A percentile compares a stretch with the other conserved stretches of the same genome.
These are phyloP conservation scores for Syzygium malaccense DNA, from an alignment of 441 rosid genomes.

Conservation along the genomic window DNA sequence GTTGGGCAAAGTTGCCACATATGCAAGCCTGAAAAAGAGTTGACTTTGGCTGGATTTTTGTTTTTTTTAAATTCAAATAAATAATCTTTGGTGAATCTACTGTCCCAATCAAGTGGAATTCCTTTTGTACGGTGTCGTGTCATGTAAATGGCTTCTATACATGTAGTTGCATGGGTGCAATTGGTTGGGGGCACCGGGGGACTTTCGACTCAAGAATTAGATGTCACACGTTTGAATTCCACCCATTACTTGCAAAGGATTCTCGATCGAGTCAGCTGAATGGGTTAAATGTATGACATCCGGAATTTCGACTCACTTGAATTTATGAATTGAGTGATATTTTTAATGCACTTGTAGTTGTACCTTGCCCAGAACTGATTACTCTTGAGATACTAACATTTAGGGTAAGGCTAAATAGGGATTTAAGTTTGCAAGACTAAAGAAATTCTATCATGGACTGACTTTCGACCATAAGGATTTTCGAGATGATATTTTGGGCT, in stretches of 20 bases:
- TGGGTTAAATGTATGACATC: not conserved
- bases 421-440: too few species aligned
- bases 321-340: too few species aligned
- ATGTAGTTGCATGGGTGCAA: not conserved
- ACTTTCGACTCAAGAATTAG: rapidly evolving
- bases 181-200: not conserved
- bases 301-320: too few species aligned
- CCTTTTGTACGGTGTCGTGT: not conserved
- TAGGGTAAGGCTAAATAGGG: too few species aligned
- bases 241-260: not conserved
- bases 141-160: not conserved
- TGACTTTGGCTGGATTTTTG: not conserved
- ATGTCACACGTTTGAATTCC: not conserved
- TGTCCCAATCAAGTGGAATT: not conserved
- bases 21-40: not conserved
- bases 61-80: not conserved
- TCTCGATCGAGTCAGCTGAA: rapidly evolving
- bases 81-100: not conserved
- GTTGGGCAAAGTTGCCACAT: not conserved
- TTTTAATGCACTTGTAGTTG: too few species aligned
- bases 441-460: too few species aligned
- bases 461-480: too few species aligned
- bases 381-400: too few species aligned
- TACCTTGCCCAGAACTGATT: too few species aligned
- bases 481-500: too few species aligned